Conservation (phyloP, 768 basidiomycete species). For the Agaricus subrufescens region DNA sequence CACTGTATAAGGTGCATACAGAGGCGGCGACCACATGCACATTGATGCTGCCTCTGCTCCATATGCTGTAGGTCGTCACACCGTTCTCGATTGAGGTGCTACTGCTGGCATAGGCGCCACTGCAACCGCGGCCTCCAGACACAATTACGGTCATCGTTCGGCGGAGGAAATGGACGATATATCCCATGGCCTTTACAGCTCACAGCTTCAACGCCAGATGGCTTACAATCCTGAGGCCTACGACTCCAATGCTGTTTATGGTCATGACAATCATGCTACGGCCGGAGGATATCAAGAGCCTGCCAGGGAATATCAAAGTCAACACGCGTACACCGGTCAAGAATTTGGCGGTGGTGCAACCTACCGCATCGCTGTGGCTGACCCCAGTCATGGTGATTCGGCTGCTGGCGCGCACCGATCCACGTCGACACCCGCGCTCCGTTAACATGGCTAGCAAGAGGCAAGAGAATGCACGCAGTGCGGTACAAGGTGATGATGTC, state of each 20-base stretch:
- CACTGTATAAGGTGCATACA: conserved; percentile 36
- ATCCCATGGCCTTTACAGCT: conserved; percentile 34
- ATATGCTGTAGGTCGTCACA: conserved; percentile 9
- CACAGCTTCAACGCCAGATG: conserved; percentile 32
- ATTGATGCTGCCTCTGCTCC: conserved; percentile 20
- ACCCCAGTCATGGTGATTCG: conserved; percentile 14
- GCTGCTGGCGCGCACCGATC: conserved; percentile 13
- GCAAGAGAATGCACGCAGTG: conserved; percentile 15
- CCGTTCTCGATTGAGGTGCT: conserved; percentile 13
- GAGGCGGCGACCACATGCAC: conserved; percentile 33
- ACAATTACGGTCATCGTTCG: conserved; percentile 30
- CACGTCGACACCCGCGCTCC: neutral
- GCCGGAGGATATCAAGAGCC: conserved; percentile 25
- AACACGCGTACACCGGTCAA: conserved; percentile 18
- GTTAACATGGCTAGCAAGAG: neutral
- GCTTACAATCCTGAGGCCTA: conserved; percentile 40
- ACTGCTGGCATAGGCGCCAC: neutral
- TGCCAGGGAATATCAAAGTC: conserved; percentile 26
- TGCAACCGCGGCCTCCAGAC: conserved; percentile 21
- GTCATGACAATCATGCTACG: conserved; percentile 12
- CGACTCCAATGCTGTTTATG: conserved; percentile 33
- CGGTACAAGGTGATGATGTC: conserved; percentile 26
- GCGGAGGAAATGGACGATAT: conserved; percentile 27
- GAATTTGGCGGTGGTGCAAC: conserved; percentile 9
- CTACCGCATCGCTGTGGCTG: no score